These are phyloP conservation scores for Agaricales sp. DNA, from an alignment of 1,284 basidiomycete species.

Conservation along the genomic window DNA sequence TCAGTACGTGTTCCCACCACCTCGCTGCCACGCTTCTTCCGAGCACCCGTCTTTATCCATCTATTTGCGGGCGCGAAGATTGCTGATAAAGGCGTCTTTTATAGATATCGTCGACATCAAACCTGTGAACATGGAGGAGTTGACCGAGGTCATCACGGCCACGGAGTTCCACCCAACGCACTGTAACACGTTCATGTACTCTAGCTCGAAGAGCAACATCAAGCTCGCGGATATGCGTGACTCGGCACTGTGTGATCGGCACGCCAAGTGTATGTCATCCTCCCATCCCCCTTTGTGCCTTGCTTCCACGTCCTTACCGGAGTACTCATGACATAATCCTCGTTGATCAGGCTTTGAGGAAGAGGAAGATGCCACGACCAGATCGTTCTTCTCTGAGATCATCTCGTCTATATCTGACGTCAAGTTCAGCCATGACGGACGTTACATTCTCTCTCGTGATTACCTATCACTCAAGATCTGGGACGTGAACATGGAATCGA, in stretches of 20 bases:
- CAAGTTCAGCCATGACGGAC: conserved; percentile 96
- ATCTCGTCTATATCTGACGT: conserved; percentile 99
- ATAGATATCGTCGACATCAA: conserved; percentile 99
- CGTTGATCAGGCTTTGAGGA: conserved; percentile 80
- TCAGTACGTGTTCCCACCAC: conserved; percentile 60
- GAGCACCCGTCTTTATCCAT: conserved; percentile 3
- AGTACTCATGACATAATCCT: background rate
- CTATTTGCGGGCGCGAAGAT: conserved; percentile 2
- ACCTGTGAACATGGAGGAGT: conserved; percentile 99
- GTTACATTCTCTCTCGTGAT: conserved; percentile 95
- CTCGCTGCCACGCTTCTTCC: background rate
- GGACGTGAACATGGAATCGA: conserved; percentile 99
- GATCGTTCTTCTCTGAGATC: conserved; percentile 99
- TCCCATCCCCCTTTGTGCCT: conserved; percentile 2
- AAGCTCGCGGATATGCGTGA: conserved; percentile 99
- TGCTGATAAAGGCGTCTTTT: background rate
- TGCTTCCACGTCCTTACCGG: background rate
- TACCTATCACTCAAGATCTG: conserved; percentile 98
- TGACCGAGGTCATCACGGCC: conserved; percentile 99
- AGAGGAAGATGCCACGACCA: conserved; percentile 94
- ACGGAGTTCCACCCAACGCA: conserved; percentile 98
- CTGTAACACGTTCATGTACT: conserved; percentile 99
- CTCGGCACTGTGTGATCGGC: conserved; percentile 91
- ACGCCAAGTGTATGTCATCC: conserved; percentile 80
- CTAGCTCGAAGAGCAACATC: conserved; percentile 98